Evolutionary conservation across 2,329 filamentous ascomycete species (phyloP), one percentile per base, ranked within the genome.

Genomic region (Fusarium oxysporum): DNA sequence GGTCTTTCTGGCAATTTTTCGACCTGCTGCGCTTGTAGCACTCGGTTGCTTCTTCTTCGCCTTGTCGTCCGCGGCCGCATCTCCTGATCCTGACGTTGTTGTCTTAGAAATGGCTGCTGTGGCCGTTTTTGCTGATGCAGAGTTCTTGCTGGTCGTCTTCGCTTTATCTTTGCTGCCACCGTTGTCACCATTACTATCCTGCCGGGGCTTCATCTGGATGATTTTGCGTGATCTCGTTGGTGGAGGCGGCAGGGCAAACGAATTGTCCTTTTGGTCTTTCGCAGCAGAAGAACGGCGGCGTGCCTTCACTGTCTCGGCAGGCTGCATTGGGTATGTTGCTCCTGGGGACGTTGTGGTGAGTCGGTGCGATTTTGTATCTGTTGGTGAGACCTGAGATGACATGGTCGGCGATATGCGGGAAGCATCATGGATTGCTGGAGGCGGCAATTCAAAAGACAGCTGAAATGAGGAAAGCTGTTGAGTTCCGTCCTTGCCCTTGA

Each of bases 1-100:
- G 4, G 96, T 98, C 84, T 98, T 98, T 74, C 96, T 89, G 10
- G 96, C 95, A 75, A 96, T 97, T 85, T 98, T 98, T 62, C 95
- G 89, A n/a, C 95, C 95, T 1, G 95, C 95, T 2, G 93, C 93
- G 76, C 93, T 97, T 10, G 92, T 92, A 3, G 90, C 88, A 57
- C 89, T 91, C 3, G 91, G 88, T 76, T 94, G 91, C 84, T 96
- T 97, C 85, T 91, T 94, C 85, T 95, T 96, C 16, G 86, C 76
- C 57, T 80, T 75, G 33, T 72, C 76, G 30, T 74, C 62, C 51
- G 66, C 50, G n/a, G 65, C 70, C n/a, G 73, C 62, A 32, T 78
- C 64, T 43, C 38, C 76, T 32, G 71, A 37, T 23, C 71, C 68
- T 13, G 75, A 67, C 21, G 76, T 61, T 21, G 74, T 66, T 23